Conservation (phyloP, 768 basidiomycete genomes). For the Termitomyces eurrhizus region DNA sequence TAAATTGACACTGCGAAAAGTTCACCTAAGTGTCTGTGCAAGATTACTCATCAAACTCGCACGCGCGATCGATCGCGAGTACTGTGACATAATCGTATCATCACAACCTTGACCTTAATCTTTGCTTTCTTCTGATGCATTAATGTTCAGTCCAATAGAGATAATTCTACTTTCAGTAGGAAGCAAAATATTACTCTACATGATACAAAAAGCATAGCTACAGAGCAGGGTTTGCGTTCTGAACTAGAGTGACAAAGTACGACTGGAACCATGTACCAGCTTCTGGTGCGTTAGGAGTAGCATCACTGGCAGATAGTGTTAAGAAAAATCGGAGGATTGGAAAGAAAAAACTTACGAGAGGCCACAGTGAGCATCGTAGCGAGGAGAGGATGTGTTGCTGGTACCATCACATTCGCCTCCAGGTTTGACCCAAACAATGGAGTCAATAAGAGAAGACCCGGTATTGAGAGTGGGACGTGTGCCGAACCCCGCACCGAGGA, state of each 20-base stretch:
- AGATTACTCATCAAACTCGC: neutral
- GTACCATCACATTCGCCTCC: slow-evolving; percentile 68
- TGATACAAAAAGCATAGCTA: slow-evolving; percentile 20
- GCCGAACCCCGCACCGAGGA: slow-evolving; percentile 61
- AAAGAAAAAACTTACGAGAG: slow-evolving; percentile 33
- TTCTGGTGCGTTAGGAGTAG: slow-evolving; percentile 52
- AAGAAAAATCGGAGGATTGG: neutral
- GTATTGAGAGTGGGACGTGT: slow-evolving; percentile 54
- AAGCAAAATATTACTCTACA: neutral
- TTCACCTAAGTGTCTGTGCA: neutral
- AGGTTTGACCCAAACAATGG: slow-evolving; percentile 66
- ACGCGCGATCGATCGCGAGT: neutral
- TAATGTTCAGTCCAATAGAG: neutral
- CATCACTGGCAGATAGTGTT: slow-evolving; percentile 35
- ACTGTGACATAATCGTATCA: no score
- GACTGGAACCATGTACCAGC: slow-evolving; percentile 68
- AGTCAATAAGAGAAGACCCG: slow-evolving; percentile 49
- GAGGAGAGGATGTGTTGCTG: slow-evolving; percentile 46
- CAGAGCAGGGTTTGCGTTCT: slow-evolving; percentile 48
- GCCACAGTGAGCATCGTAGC: slow-evolving; percentile 51
- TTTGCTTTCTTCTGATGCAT: neutral
- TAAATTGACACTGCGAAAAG: slow-evolving; percentile 2
- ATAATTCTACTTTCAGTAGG: neutral
- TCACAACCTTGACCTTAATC: no score
- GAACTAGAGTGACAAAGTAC: slow-evolving; percentile 57